Evolutionary conservation across 1,284 basidiomycete genomes (phyloP).

Genomic region (Malassezia globosa): DNA sequence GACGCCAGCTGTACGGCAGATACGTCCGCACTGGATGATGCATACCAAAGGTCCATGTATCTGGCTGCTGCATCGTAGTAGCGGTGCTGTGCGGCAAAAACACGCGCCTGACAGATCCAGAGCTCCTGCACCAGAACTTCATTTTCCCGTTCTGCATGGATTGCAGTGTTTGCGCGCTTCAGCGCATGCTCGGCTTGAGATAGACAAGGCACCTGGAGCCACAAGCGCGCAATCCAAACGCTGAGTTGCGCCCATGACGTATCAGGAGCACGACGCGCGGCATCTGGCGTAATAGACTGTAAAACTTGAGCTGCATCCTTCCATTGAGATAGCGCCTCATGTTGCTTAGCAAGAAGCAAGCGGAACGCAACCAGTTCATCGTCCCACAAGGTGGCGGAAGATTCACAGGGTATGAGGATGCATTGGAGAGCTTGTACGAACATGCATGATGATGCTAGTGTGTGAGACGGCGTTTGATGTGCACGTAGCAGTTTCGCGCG

Average conservation of each 20-base stretch:
- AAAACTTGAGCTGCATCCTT: slow-evolving; percentile 77
- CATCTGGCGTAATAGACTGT: slow-evolving; percentile 79
- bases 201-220: slow-evolving; percentile 69
- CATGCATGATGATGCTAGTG: not conserved
- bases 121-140: slow-evolving; percentile 32
- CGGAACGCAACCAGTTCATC: slow-evolving; percentile 54
- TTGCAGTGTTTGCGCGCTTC: slow-evolving; percentile 81
- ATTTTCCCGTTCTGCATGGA: slow-evolving; percentile 52
- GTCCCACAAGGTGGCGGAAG: not conserved
- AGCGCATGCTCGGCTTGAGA: slow-evolving; percentile 74
- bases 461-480: not conserved
- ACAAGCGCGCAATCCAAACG: slow-evolving; percentile 80
- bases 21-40: slow-evolving; percentile 29
- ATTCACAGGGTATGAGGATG: not conserved
- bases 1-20: slow-evolving; percentile 61
- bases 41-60: slow-evolving; percentile 68
- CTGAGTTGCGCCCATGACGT: slow-evolving; percentile 77
- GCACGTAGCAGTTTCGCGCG: not conserved
- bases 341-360: slow-evolving; percentile 71
- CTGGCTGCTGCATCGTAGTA: slow-evolving; percentile 88
- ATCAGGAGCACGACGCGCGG: slow-evolving; percentile 69
- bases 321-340: slow-evolving; percentile 88
- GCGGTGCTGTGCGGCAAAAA: slow-evolving; percentile 78
- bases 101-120: slow-evolving; percentile 57
- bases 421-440: not conserved